Evolutionary conservation across 176 grass and related monocot species (phyloP), one percentile per base, ranked within the genome.

Genomic region (Oryza meyeriana): DNA sequence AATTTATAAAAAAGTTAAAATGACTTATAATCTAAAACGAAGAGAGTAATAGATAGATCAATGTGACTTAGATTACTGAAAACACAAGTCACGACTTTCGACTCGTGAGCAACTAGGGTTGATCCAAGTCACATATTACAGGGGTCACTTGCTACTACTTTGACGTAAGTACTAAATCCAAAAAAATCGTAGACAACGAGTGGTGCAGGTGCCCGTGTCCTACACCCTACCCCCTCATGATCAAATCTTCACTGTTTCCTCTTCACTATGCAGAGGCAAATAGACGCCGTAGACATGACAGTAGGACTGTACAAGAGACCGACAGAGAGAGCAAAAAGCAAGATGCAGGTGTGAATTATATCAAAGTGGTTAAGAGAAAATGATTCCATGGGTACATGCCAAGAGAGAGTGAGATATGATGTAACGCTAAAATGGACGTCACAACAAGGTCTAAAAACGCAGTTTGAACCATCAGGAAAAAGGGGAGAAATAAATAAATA

Each of bases 341-440:
- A 35, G 9, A 31, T 65, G 6, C 42, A 45, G 42, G 24, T 61
- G 50, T 59, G 78, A 35, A 79, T 29, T 44, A 59, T n/a, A 78
- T 50, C 78, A 22, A 82, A 82, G 88, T 86, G 67, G 79, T 90
- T 90, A 82, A 61, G 83, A 17, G 83, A 86, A 86, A 86, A 90
- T 62, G 83, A 82, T 78, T 25, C 71, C 20, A 72, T 61, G 0
- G 11, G 68, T 29, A 36, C 20, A 83, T 38, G 39, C 59, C 41
- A 38, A 35, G 16, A 22, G 63, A 50, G 22, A 61, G 42, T 20
- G 44, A 65, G 13, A 59, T 55, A 25, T 82, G 88, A 86, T 78
- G 87, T 42, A 81, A 82, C 83, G 6, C n/a, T 59, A 72, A 66
- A 74, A 79, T 69, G 35, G 74, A 82, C 83, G 31, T 29, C 73